Base-by-base conservation (phyloP, 768 basidiomycete genomes). In the Tricholoma sp. region DNA sequence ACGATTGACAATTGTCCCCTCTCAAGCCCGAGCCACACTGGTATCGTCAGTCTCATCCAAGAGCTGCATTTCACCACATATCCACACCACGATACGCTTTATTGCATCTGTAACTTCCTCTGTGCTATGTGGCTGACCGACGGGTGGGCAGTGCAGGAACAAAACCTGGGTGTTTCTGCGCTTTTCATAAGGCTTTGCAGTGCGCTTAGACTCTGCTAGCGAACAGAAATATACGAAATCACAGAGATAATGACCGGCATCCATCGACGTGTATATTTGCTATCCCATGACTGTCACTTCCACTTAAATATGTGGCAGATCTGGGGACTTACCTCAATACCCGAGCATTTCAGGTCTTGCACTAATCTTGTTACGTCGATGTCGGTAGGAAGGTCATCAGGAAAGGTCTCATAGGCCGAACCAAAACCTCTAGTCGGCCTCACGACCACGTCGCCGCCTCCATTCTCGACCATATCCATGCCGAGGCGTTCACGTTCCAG, bases 201-300 rank as follows among this genome's bases (percentile, higher is more conserved):
- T 74, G 3, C 84, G 80, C 63, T 78, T 81, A 28, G 81, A 78
- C 65, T 89, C 88, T 4, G 86, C 86, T 28, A 89, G 76, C 9
- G 86, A 88, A 64, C 86, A 85, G 63, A 87, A 91, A 66, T 86
- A 88, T 57, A 85, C 80, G 67, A 86, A 90, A 70, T 90, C 88
- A 65, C 85, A 88, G 10, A 89, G 70, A 67, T 84, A 91, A 66
- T 87, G 85, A 0, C 88, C 88, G 13, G 87, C 84, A 64, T 90
- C 88, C 77, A 85, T 80, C 2, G 88, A 89, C 17, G 84, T 78
- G 65, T 85, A 83, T 18, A 88, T 83, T 71, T 84, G 77, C 85
- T 88, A 62, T 50, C 50, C 52, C 57, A 50, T 57, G 42, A 54
- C 15, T 29, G 50, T 63, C 57, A 50, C 54, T 10, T 24, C 39